Evolutionary conservation across 305 asterid genomes (phyloP), one percentile per base, ranked within the genome.

Genomic region (Rubia peregrina): DNA sequence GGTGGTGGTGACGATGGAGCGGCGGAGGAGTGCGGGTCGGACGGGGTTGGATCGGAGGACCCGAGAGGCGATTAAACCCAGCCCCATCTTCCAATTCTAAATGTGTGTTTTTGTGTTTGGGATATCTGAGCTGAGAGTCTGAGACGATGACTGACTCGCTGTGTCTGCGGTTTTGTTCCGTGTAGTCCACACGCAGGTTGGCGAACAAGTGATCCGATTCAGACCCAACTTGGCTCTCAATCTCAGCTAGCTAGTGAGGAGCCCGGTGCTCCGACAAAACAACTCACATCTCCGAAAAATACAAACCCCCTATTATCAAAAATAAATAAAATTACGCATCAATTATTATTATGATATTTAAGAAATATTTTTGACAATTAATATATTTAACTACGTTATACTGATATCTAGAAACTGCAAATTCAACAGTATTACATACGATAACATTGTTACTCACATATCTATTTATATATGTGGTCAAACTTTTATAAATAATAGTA

Each of bases 1-100:
- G 72, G 91, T 88, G 64, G 96, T 89, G 67, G 98, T 83, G 77
- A 80, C 89, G 73, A 91, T 83, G 24, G 93, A 74, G 38, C 97
- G 95, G 82, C 85, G 86, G 81, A 84, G 74, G 61, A 80, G 49
- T 42, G 55, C 40, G 1, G 62, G 36, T 69, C 71, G 72, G 60
- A 51, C 42, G 64, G 71, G 66, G 70, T 79, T 76, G 76, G 92
- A 86, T 76, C 90, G 91, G 75, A 91, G 86, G 75, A 85, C 76
- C 74, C 96, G 82, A 56, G 89, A 82, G 79, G 90, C 86, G 80
- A 92, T 86, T 69, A 81, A 85, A 69, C 86, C 82, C 79, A 92
- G 76, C 72, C 89, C 95, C 98, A 92, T 92, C 73, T 10, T 70
- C 10, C 96, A 85, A 88, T 73, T 14, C 12, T 13, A 62, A 71